A percentile compares a stretch with the other conserved stretches of the same genome.
Evolutionary conservation across 257 asterid genomes (phyloP).

Genomic region (Jacaranda copaia): DNA sequence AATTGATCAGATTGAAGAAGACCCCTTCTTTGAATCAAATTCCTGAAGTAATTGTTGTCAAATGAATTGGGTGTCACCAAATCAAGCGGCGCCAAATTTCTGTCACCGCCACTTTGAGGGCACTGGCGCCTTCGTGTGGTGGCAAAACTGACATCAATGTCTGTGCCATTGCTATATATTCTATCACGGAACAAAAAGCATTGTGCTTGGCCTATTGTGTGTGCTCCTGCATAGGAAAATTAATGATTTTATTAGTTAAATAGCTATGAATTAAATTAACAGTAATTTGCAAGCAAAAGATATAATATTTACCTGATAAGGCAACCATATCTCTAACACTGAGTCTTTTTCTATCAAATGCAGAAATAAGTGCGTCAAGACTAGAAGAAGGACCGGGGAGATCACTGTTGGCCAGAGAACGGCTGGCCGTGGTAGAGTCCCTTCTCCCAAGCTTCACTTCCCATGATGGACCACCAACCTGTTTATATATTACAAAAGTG

Average conservation of each 20-base stretch:
- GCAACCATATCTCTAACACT: slow-evolving; percentile 54
- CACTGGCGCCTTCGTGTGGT: slow-evolving; percentile 41
- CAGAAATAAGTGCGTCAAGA: slow-evolving; percentile 37
- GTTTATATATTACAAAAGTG: background rate
- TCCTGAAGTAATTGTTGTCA: slow-evolving; percentile 44
- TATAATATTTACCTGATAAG: slow-evolving; percentile 43
- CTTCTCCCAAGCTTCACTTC: slow-evolving; percentile 48
- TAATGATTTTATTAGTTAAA: no score
- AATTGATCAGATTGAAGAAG: slow-evolving; percentile 49
- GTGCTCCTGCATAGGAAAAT: slow-evolving; percentile 37
- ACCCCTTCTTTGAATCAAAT: slow-evolving; percentile 42
- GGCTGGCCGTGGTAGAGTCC: slow-evolving; percentile 52
- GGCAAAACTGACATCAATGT: slow-evolving; percentile 48
- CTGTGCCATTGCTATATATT: slow-evolving; percentile 48
- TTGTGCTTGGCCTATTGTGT: slow-evolving; percentile 51
- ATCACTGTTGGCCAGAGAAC: slow-evolving; percentile 37
- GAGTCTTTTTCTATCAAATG: slow-evolving; percentile 36
- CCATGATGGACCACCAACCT: slow-evolving; percentile 65
- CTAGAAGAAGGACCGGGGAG: slow-evolving; percentile 39
- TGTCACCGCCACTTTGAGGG: slow-evolving; percentile 45
- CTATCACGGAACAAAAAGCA: slow-evolving; percentile 43
- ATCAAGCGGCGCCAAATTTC: slow-evolving; percentile 48
- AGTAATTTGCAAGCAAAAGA: no score
- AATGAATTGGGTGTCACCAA: slow-evolving; percentile 40
- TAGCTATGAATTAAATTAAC: no score